A percentile compares a stretch with the other conserved stretches of the same genome.
These are phyloP conservation scores for Pyropia yezoensis DNA, from an alignment of 23 red algal genomes.

Conservation along the genomic window DNA sequence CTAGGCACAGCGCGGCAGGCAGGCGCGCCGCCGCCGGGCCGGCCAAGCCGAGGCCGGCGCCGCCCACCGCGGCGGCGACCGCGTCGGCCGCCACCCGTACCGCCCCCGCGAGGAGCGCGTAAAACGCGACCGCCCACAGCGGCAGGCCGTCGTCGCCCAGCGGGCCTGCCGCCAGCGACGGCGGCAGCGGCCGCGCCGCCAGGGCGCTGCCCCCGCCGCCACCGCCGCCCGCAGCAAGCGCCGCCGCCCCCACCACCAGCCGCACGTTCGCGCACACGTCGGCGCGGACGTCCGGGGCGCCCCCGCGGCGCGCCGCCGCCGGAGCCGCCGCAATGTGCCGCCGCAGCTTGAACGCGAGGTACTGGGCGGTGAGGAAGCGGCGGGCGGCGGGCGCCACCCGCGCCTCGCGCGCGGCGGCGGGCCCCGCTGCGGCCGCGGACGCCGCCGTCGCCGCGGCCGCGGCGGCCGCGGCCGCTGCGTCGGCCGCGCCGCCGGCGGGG, in stretches of 20 bases:
- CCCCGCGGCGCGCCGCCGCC: constrained; percentile 51
- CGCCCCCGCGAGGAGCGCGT: constrained; percentile 58
- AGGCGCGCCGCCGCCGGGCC: constrained; percentile 34
- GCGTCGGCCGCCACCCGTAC: constrained; percentile 33
- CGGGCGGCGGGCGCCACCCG: constrained; percentile 1
- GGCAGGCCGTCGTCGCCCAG: constrained; percentile 44
- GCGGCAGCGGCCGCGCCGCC: neutral
- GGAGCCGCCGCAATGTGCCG: constrained; percentile 45
- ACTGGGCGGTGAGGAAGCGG: constrained; percentile 48
- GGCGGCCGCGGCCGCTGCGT: too few species aligned
- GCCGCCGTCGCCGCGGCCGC: too few species aligned
- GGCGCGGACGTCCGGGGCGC: constrained; percentile 47
- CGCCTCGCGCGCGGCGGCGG: neutral
- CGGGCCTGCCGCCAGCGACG: constrained; percentile 13
- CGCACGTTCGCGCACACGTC: constrained; percentile 75
- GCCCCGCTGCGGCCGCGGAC: too few species aligned
- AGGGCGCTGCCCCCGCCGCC: too few species aligned
- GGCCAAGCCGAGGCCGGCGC: constrained; percentile 22
- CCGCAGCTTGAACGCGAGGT: constrained; percentile 52
- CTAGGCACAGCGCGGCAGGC: constrained; percentile 21
- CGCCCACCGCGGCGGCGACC: constrained; percentile 27
- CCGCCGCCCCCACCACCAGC: constrained; percentile 35
- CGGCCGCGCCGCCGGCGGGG: too few species aligned
- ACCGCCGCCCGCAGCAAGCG: too few species aligned
- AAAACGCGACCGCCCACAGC: constrained; percentile 70